Base-by-base conservation (phyloP, 2,329 filamentous ascomycete genomes). In the Zymoseptoria pseudotritici region DNA sequence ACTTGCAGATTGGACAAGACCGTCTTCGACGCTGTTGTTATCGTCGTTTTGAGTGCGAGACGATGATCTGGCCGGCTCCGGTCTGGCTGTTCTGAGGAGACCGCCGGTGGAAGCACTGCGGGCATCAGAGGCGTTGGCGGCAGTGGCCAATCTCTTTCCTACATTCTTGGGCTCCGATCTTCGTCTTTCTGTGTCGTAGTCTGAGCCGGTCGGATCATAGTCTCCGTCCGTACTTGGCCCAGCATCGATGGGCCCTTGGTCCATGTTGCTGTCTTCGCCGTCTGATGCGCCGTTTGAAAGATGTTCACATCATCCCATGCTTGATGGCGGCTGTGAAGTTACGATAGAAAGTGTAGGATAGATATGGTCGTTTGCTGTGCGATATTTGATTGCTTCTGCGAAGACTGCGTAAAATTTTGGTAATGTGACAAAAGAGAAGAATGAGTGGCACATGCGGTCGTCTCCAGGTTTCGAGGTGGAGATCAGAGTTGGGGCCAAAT, bases 241-340 rank as follows among this genome's bases (percentile, higher is more conserved):
- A 22, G 66, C 68, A 59, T 72, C 70, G 13, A 70, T 65, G 21
- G 70, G 70, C 9, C 69, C 70, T 57, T 67, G 63, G 29, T 72
- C 70, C 69, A 72, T 72, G 21, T 22, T 52, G 52, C 4, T 46
- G 36, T 46, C 36, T 46, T n/a, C 11, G 17, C 36, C 13, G 36
- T 46, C 6, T n/a, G 36, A n/a, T 11, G 11, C 13, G 11, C 17
- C 10, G 4, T 11, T n/a, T n/a, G 17, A n/a, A 46, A 17, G 36
- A 11, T 46, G 13, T n/a, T 46, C 36, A 46, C 36, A 46, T 46
- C 13, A 46, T 46, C 17, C 36, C 8, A 29, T 8, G 8, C 26
- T 29, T 29, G 26, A 29, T 29, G 8, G 26, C 26, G 2, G 26
- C 8, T 7, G 26, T 9, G 26, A 29, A 8, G 6, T 29, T 9